These are phyloP conservation scores for Hemileccinum hortonii DNA, from an alignment of 1,284 basidiomycete genomes.

Conservation along the genomic window DNA sequence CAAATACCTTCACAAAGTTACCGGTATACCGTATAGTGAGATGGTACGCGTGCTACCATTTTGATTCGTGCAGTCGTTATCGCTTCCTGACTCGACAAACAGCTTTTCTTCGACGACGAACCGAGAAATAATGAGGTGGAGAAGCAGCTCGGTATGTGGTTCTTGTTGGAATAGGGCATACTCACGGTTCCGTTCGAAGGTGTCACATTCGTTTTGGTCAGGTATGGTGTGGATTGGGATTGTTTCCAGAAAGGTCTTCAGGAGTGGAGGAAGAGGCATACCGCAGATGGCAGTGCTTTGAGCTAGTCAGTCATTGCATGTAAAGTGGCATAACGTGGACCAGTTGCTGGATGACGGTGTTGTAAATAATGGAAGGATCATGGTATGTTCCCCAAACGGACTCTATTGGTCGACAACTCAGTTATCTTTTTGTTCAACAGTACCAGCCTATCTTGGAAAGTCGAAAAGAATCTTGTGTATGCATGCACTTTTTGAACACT, in stretches of 20 bases:
- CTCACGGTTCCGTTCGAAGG: slow-evolving; percentile 39
- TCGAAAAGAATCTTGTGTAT: not conserved
- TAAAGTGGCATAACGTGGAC: not conserved
- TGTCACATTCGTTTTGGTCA: slow-evolving; percentile 67
- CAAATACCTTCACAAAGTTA: slow-evolving; percentile 63
- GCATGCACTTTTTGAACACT: slow-evolving; percentile 1
- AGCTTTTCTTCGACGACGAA: slow-evolving; percentile 88
- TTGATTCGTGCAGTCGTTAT: not conserved
- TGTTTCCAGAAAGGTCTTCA: slow-evolving; percentile 61
- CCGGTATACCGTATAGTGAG: slow-evolving; percentile 78
- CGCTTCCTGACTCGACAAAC: not conserved
- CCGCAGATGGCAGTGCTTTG: slow-evolving; percentile 3
- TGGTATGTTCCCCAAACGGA: slow-evolving; percentile 9
- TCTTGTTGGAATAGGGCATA: not conserved
- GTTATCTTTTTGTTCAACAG: not conserved
- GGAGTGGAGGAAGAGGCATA: slow-evolving; percentile 53
- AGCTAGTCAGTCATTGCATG: slow-evolving; percentile 6
- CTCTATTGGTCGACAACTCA: not conserved
- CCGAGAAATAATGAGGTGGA: slow-evolving; percentile 75
- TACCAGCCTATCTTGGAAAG: slow-evolving; percentile 14
- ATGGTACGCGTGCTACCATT: slow-evolving; percentile 56
- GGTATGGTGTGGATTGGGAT: slow-evolving; percentile 50
- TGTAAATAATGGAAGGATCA: slow-evolving; percentile 1
- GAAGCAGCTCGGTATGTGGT: slow-evolving; percentile 34
- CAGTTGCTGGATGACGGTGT: not conserved